These are phyloP conservation scores for Quercus suber DNA, from an alignment of 306 rosid species.

Conservation along the genomic window DNA sequence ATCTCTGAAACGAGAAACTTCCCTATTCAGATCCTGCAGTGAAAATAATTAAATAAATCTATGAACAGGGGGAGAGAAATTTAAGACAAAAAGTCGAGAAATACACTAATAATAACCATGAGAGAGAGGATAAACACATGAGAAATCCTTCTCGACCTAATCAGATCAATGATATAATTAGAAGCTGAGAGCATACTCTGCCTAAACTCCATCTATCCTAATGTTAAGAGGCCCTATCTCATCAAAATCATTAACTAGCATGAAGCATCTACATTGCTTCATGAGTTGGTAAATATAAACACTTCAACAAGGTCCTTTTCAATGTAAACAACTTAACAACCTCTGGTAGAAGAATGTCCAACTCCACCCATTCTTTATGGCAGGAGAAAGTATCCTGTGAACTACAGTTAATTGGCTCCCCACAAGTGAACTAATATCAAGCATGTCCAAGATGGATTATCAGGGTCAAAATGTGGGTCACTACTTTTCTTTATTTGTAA, in stretches of 20 bases:
- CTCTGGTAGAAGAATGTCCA: background rate
- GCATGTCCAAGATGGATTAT: no score
- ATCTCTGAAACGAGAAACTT: constrained; percentile 67
- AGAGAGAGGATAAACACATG: background rate
- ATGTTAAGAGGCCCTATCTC: background rate
- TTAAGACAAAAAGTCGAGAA: background rate
- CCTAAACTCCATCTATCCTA: background rate
- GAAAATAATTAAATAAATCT: background rate
- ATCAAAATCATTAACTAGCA: background rate
- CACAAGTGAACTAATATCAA: no score
- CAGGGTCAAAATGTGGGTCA: no score
- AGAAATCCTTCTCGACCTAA: background rate
- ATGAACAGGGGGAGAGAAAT: background rate
- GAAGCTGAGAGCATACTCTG: background rate
- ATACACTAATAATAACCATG: background rate
- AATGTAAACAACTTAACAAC: background rate
- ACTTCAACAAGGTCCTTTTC: background rate
- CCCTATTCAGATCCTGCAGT: constrained; percentile 67
- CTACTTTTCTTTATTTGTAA: no score
- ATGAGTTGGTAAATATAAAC: background rate
- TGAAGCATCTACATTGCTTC: background rate
- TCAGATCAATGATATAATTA: background rate
- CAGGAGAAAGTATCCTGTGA: no score
- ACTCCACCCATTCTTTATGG: no score
- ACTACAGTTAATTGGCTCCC: no score